Percentiles rank a stretch among this genome's conserved stretches.
Evolutionary conservation across 345 rosid species (phyloP).

Genomic region (Salix brachista): DNA sequence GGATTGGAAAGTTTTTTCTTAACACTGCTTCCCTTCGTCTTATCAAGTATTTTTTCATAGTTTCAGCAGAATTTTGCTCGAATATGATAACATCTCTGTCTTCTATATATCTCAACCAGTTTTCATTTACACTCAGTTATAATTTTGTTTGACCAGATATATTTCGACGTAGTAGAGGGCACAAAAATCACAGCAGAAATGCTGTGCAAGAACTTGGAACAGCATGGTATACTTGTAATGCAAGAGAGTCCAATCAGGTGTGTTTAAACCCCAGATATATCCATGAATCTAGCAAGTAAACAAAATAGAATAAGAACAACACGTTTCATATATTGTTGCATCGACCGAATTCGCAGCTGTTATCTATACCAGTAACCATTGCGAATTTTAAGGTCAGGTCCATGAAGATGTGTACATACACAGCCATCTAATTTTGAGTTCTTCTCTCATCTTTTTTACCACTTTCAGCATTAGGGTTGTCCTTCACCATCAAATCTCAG

Average conservation of each 20-base stretch:
- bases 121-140: not conserved
- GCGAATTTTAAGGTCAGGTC: not conserved
- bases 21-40: not conserved
- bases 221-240: slow-evolving; percentile 64
- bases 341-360: not conserved
- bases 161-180: slow-evolving; percentile 47
- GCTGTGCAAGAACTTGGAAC: slow-evolving; percentile 60
- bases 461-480: slow-evolving; percentile 69
- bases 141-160: slow-evolving; percentile 43
- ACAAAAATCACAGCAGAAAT: slow-evolving; percentile 46
- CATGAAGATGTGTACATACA: not conserved
- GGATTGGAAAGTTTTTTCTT: not conserved
- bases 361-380: not conserved
- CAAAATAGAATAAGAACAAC: not conserved
- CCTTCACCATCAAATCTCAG: slow-evolving; percentile 78
- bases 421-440: not conserved
- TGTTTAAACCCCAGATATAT: slow-evolving; percentile 3
- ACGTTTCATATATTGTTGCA: not conserved
- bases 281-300: not conserved
- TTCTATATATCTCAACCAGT: not conserved
- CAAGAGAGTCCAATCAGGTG: slow-evolving; percentile 56
- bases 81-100: not conserved
- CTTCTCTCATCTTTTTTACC: not conserved
- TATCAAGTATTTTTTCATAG: not conserved
- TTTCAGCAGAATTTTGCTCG: not conserved